Conservation (phyloP, 129 eudicot species). For the Arctium lappa region DNA sequence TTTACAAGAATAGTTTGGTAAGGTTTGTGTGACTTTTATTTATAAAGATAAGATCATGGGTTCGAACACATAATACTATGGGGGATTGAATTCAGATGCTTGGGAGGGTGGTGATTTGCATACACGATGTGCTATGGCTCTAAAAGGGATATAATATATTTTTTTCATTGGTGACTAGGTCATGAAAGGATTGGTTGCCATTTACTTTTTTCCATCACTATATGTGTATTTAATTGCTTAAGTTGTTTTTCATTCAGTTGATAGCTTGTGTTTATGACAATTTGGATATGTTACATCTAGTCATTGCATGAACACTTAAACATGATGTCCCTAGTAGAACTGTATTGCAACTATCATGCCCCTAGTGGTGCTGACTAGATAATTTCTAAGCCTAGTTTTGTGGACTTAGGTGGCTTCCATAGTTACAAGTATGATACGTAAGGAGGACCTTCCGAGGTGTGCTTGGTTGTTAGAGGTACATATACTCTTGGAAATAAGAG, state of each 20-base stretch:
- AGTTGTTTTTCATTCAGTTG: not conserved
- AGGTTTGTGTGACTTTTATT: not conserved
- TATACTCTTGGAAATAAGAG: not conserved
- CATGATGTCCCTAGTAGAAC: constrained; percentile 2
- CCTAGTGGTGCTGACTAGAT: not conserved
- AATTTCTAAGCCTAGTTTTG: not conserved
- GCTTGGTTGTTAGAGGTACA: constrained; percentile 1
- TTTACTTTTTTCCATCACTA: not conserved
- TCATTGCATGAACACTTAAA: not conserved
- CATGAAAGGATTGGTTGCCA: not conserved
- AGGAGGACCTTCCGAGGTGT: constrained; percentile 1
- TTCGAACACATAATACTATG: not conserved
- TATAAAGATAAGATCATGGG: not conserved
- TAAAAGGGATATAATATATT: not conserved
- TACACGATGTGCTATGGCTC: not conserved
- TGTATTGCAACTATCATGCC: not conserved
- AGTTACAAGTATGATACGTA: not conserved
- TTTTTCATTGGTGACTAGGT: not conserved
- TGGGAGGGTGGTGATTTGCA: not conserved
- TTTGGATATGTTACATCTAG: not conserved
- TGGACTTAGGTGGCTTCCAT: not conserved
- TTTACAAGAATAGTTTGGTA: constrained; percentile 7
- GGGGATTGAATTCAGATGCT: not conserved
- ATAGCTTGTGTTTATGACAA: constrained; percentile 4
- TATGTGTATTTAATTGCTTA: not conserved